Base-by-base conservation (phyloP, 257 asterid species). In the Capsicum pubescens region DNA sequence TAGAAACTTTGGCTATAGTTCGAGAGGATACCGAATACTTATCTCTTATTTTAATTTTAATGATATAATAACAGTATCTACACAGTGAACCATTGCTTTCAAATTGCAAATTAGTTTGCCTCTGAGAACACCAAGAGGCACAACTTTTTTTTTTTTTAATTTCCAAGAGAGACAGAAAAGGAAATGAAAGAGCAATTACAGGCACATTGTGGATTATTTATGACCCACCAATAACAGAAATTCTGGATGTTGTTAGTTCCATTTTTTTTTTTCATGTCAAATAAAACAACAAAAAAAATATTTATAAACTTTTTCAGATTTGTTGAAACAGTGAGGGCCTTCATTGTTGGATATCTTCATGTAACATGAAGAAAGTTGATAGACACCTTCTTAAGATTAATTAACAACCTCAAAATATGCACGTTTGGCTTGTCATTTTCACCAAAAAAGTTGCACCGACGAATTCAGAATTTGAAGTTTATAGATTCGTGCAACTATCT, bases 211-310 rank as follows among this genome's bases (percentile, higher is more conserved):
- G n/a, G 64, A 52, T 54, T 12, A 39, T 39, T 39, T 44, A 13
- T 84, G 91, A 79, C 93, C 94, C 88, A 88, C 91, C 83, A 77
- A 83, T 35, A 48, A 89, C 92, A 83, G 86, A 88, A 91, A 83
- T 76, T 84, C 85, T 86, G 94, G 92, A 90, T 72, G 79, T 14
- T 83, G 63, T 85, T 86, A 26, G 85, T 69, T 78, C 39, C 54
- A 70, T 19, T 79, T 19, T 79, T 79, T 19, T 79, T 3, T 84
- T 82, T 78, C 84, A 56, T 60, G 82, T 57, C 9, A 39, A 61
- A 26, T 26, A 79, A 79, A 70, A 70, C 42, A 55, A 39, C 3
- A 39, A 72, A 7, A 42, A 69, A 8, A 69, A 67, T 67, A 67
- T 86, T 81, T 13, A 85, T 82, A 85, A 85, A 86, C 90, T 69